phyloP scores from a whole-genome alignment of 2,329 filamentous ascomycete genomes.

The Periconia digitata region DNA sequence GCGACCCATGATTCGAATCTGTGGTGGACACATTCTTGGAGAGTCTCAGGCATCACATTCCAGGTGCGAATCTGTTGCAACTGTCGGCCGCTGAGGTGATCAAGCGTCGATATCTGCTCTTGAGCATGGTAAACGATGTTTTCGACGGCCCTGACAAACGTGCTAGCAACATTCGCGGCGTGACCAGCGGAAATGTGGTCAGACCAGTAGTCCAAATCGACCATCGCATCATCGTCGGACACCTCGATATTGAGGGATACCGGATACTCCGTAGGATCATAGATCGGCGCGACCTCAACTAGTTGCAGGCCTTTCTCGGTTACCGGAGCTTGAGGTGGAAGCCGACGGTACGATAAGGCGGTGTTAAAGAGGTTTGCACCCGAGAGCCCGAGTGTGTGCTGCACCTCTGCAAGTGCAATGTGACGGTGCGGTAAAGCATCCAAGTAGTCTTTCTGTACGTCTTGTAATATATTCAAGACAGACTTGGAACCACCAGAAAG shows the following conservation, averaged over 20 bases:
- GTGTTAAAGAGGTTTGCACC: constrained; percentile 50
- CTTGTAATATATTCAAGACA: constrained; percentile 43
- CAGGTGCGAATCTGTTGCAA: constrained; percentile 29
- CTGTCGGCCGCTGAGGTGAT: constrained; percentile 44
- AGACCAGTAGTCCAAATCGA: constrained; percentile 39
- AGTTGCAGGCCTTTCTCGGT: constrained; percentile 38
- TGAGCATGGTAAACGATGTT: constrained; percentile 43
- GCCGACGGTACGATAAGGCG: constrained; percentile 50
- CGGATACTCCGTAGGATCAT: constrained; percentile 54
- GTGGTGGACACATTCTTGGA: constrained; percentile 35
- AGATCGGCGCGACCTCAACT: constrained; percentile 36
- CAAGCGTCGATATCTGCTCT: constrained; percentile 34
- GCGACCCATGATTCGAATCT: constrained; percentile 27
- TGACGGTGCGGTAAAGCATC: constrained; percentile 49
- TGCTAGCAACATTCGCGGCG: constrained; percentile 34
- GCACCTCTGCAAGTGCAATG: constrained; percentile 49
- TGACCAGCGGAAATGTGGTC: constrained; percentile 35
- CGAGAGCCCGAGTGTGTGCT: constrained; percentile 43
- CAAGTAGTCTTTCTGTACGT: constrained; percentile 51
- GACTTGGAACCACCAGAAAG: constrained; percentile 30
- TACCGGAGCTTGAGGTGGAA: constrained; percentile 33
- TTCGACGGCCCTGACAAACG: constrained; percentile 31
- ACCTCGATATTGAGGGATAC: constrained; percentile 53
- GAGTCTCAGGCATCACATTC: constrained; percentile 35
- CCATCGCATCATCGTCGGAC: constrained; percentile 37